Evolutionary conservation across 1,139 yeast genomes (phyloP), one percentile per base, ranked within the genome.

Genomic region (Pichia sp.): DNA sequence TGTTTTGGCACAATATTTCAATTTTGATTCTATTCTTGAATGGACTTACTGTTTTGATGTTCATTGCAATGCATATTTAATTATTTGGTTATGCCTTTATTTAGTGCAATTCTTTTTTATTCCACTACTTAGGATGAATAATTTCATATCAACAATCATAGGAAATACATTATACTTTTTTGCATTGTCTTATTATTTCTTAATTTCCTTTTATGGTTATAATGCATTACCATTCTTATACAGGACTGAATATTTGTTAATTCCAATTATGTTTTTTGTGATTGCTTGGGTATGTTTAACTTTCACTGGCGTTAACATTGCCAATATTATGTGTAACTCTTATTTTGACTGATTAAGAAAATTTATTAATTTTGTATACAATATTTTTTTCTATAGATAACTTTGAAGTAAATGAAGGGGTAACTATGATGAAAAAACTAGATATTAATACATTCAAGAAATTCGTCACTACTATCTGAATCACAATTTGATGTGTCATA

Each of bases 41-140:
- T 90, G 96, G 96, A 91, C 93, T 0, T 90, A 88, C 66, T 89
- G 97, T 69, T 90, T 90, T 67, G 97, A 90, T 65, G 84, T 90
- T 29, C 97, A 90, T 68, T 89, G 96, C 70, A 90, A 90, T 68
- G 80, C 96, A 38, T 90, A 88, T 62, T 72, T 90, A 60, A 74
- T 87, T 30, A 83, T 90, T 52, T 89, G 96, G 95, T 75, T 88
- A 54, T 70, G 80, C 51, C 73, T 90, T 44, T 90, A 90, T 66
- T 77, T 88, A 59, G 61, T 87, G 33, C 96, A 89, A 67, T 88
- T 88, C 62, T 67, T 88, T 45, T 68, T 89, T 51, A 72, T 89
- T 55, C 97, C 97, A 1, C 63, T 89, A 18, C 71, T 90, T 44
- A 76, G 83, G 49, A 70, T 81, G 60, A 77, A 81, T 60, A 81